Conservation (phyloP, 306 rosid genomes). For the Corylus avellana region DNA sequence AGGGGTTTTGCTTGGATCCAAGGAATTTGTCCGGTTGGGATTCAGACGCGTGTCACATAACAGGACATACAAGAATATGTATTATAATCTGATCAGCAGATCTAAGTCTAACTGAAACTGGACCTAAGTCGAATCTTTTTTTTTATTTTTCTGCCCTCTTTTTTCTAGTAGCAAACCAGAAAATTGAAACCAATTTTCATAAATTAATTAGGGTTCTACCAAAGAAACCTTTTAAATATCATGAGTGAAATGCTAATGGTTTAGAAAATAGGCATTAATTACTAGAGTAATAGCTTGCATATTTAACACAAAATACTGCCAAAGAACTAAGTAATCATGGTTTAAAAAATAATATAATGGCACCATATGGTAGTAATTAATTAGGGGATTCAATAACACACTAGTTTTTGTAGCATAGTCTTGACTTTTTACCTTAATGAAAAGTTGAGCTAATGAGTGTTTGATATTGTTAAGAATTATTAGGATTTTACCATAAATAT, state of each 20-base stretch:
- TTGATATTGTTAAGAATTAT: not conserved
- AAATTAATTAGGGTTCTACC: not conserved
- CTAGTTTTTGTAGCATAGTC: not conserved
- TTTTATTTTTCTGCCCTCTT: no score
- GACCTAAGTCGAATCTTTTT: no score
- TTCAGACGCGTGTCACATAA: no score
- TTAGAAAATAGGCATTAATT: not conserved
- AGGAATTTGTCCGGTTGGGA: no score
- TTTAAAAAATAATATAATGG: not conserved
- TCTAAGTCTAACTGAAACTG: no score
- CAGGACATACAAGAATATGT: no score
- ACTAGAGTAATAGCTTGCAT: no score
- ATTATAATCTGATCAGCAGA: no score
- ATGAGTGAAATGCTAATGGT: not conserved
- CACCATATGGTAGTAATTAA: no score
- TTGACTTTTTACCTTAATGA: not conserved
- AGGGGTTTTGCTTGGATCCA: no score
- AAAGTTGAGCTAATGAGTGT: constrained; percentile 1
- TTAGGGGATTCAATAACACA: not conserved
- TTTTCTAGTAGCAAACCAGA: not conserved
- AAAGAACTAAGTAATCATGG: not conserved
- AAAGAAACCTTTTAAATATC: not conserved
- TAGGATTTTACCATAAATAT: not conserved
- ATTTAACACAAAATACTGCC: no score
- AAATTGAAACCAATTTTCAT: not conserved